Conservation (phyloP, 192 early-diverging fungal genomes). For the Gonapodya prolifera region DNA sequence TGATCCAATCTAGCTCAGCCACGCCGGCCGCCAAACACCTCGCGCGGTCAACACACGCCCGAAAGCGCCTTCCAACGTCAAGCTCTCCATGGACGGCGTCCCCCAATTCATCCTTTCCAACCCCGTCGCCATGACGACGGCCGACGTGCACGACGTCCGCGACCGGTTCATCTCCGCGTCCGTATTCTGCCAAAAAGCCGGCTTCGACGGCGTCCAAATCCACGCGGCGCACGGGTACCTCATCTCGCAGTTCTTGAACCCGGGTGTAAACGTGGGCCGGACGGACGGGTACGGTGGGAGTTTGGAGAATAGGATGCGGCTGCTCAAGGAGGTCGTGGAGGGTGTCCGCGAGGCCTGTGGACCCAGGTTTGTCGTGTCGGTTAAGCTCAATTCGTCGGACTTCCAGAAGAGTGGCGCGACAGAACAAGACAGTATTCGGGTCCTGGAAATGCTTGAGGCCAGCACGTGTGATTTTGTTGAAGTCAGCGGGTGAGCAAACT, state of each 20-base stretch:
- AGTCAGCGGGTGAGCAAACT: neutral
- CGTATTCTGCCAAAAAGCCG: neutral
- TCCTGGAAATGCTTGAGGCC: neutral
- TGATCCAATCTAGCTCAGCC: neutral
- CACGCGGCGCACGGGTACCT: constrained; percentile 7
- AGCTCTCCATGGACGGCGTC: neutral
- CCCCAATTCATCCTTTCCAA: neutral
- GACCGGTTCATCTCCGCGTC: neutral
- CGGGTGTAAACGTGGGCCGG: neutral
- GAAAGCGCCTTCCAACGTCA: neutral
- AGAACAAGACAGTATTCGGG: neutral
- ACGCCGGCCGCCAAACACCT: constrained; percentile 1
- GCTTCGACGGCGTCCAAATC: neutral
- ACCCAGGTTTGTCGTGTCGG: neutral
- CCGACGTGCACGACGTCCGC: neutral
- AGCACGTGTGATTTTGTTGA: neutral
- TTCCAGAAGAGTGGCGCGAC: neutral
- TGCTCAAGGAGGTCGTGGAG: neutral
- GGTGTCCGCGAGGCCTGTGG: neutral
- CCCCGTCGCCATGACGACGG: constrained; percentile 4
- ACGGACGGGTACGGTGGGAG: neutral
- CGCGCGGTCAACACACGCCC: neutral
- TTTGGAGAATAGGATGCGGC: constrained; percentile 4
- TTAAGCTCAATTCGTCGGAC: neutral
- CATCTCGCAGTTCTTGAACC: neutral